Conservation (phyloP, 2,329 filamentous ascomycete species). For the Hypoxylon sp. region DNA sequence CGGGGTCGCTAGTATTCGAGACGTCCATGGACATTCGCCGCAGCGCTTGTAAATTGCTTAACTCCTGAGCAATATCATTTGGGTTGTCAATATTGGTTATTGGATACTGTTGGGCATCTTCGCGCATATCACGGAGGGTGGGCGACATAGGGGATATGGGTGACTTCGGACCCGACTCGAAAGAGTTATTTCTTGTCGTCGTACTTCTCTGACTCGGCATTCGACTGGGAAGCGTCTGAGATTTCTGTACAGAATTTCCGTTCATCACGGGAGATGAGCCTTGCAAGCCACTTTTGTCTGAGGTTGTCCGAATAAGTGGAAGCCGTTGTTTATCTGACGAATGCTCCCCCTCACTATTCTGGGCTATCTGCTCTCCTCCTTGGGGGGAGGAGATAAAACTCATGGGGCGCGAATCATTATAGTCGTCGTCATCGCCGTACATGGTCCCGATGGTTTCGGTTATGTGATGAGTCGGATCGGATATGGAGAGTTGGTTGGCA, state of each 20-base stretch:
- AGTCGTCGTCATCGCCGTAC: conserved; percentile 83
- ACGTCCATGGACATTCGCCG: conserved; percentile 97
- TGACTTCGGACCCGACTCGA: conserved; percentile 57
- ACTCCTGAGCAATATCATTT: conserved; percentile 89
- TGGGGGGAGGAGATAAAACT: conserved; percentile 78
- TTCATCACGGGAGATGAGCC: conserved; percentile 48
- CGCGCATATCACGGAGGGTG: conserved; percentile 68
- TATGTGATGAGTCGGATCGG: conserved; percentile 92
- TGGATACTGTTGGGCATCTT: conserved; percentile 81
- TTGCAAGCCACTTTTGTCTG: conserved; percentile 59
- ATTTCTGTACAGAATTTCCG: conserved; percentile 59
- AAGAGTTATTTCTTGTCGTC: conserved; percentile 53
- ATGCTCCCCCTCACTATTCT: conserved; percentile 50
- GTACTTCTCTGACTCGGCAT: conserved; percentile 59
- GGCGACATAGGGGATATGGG: conserved; percentile 56
- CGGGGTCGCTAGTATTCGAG: conserved; percentile 77
- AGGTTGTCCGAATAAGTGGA: conserved; percentile 62
- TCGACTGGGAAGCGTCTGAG: conserved; percentile 60
- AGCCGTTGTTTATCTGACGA: conserved; percentile 59
- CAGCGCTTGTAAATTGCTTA: conserved; percentile 92
- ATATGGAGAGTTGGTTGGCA: conserved; percentile 75
- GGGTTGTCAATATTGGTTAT: conserved; percentile 92
- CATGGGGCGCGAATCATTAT: conserved; percentile 71
- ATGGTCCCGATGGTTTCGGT: conserved; percentile 93
- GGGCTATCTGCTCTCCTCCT: conserved; percentile 66